Conservation (phyloP, 345 rosid genomes). For the Hibiscus tridactylites region DNA sequence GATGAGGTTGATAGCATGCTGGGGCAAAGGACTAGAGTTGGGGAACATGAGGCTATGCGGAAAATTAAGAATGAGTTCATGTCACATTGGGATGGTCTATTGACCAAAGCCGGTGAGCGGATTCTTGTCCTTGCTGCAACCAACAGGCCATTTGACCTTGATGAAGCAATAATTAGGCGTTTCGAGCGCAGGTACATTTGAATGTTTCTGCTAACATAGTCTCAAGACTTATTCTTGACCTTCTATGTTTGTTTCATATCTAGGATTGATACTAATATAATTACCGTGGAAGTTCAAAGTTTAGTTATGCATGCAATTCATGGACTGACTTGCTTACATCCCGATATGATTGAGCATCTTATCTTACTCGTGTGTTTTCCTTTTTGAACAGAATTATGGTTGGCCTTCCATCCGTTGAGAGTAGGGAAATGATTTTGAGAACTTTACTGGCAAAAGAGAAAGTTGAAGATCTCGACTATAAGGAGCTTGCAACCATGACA, state of each 20-base stretch:
- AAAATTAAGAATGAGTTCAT: conserved; percentile 97
- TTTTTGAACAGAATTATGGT: conserved; percentile 73
- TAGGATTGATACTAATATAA: too few relatives aligned
- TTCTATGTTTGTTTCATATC: background rate
- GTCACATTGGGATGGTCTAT: conserved; percentile 97
- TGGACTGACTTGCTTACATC: background rate
- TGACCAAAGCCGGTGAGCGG: conserved; percentile 76
- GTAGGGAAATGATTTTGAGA: conserved; percentile 79
- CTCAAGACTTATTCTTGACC: background rate
- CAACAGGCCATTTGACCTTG: conserved; percentile 98
- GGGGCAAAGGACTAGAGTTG: conserved; percentile 89
- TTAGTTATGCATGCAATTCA: too few relatives aligned
- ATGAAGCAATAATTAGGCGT: conserved; percentile 97
- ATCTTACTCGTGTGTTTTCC: background rate
- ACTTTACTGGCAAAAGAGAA: conserved; percentile 80
- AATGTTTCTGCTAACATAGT: background rate
- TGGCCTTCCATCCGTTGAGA: conserved; percentile 75
- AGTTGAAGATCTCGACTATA: conserved; percentile 63
- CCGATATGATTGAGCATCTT: background rate
- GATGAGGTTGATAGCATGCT: conserved; percentile 99
- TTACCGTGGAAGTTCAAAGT: too few relatives aligned
- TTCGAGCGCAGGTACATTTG: conserved; percentile 73
- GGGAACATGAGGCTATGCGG: conserved; percentile 98
- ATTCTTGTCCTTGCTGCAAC: conserved; percentile 99
- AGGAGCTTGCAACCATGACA: conserved; percentile 81